Evolutionary conservation across 1,139 yeast species (phyloP), one percentile per base, ranked within the genome.

Genomic region (Eremothecium gossypii): DNA sequence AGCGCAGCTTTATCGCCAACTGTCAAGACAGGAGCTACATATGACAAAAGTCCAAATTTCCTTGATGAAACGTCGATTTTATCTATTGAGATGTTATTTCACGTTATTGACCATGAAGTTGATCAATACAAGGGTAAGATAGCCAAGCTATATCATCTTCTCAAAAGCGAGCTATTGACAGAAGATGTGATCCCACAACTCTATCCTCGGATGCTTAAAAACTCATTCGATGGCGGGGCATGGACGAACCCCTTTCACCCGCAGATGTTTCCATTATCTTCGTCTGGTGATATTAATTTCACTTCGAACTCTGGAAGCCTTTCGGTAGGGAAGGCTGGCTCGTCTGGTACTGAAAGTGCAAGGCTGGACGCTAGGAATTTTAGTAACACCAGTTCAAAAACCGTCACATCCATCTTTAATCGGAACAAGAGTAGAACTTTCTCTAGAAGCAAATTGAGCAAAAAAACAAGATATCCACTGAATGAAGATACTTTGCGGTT

Each of bases 211-310:
- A 78, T 80, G 52, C 60, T 81, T 7, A 66, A 70, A 30, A 76
- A 77, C 38, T 79, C 74, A 44, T 81, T 77, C 56, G 78, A 77
- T 52, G 89, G 86, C 8, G 87, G 86, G 7, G 78, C 79, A 50
- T 81, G 85, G 80, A 72, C 77, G 40, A 81, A 79, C 31, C 38
- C 23, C 12, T 39, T 26, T 9, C 20, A 23, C 26, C 41, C 8
- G 34, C 20, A 9, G 36, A 27, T 3, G 14, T 38, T 11, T 11
- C 41, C 11, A 36, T 11, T 14, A 17, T 36, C 29, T 10, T 34
- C 37, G 20, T 9, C n/a, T 10, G 29, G 11, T 20, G 27, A 10
- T 3, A 4, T 32, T 3, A n/a, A 12, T 5, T n/a, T 4, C 5
- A 17, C 5, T 12, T 32, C 35, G 5, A 33, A 29, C 38, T 23